Evolutionary conservation across 1,284 basidiomycete species (phyloP), one percentile per base, ranked within the genome.

Genomic region (Rhodotorula sp.): DNA sequence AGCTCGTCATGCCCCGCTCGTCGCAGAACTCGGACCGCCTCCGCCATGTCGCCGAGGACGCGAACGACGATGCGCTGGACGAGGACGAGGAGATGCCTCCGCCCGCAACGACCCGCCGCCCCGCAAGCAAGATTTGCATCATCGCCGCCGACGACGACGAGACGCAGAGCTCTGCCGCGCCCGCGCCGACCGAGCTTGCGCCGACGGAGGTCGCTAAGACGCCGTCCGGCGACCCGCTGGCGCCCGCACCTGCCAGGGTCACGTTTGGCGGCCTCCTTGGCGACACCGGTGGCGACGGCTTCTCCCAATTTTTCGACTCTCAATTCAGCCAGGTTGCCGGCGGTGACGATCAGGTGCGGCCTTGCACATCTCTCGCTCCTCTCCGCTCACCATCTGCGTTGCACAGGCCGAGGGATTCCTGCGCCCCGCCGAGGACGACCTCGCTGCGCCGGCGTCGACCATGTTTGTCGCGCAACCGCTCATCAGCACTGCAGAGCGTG

Each of bases 281-380:
- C 36, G 62, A n/a, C 21, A 37, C 27, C 3, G 36, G 56, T 10
- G 65, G 37, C 8, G 68, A 59, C 53, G 70, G 51, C 39, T 72
- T 76, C 61, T 76, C 75, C 9, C 72, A 76, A 34, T 76, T 76
- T 64, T 77, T 75, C 62, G 57, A 74, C 68, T 70, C 66, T n/a
- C 66, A 71, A 37, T 73, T 77, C 69, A 66, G 66, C 39, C 67
- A 67, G 22, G 73, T 46, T 3, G 67, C 13, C 57, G 69, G 60
- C 10, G 65, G 56, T 5, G 65, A 48, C 25, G 61, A 62, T 27
- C 41, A 67, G 39, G 68, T 71, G 41, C 34, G 69, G n/a, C 36
- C 0, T 17, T 19, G 15, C 13, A 17, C 19, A 19, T 32, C 19
- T 36, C 46, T 27, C 37, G 1, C 6, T 21, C 1, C 46, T 19